Base-by-base conservation (phyloP, 208 protist genomes). In the Acanthamoeba culbertsoni region DNA sequence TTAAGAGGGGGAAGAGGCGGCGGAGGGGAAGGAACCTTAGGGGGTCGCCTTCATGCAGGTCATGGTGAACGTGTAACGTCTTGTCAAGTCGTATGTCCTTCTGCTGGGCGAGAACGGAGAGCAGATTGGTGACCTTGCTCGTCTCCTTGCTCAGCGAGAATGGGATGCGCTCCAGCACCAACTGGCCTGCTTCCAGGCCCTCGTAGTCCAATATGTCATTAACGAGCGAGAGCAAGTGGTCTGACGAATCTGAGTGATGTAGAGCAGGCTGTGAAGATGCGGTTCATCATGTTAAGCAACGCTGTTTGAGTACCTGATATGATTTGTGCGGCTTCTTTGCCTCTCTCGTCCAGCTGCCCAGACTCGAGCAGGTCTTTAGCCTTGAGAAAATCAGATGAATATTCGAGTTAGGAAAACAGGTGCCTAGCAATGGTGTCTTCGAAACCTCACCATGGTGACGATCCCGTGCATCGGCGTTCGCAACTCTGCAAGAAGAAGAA, bases 11-110 rank as follows among this genome's bases (percentile, higher is more conserved):
- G n/a, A n/a, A n/a, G n/a, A n/a, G n/a, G n/a, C n/a, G n/a, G n/a
- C n/a, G n/a, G n/a, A n/a, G 14, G 51, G 23, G 51, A 59, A 7
- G 10, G 37, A 65, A 91, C 12, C 84, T 14, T n/a, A 77, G 62
- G 55, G 88, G 55, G 48, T 95, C 94, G 26, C 94, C 93, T 33
- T 51, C 57, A 23, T 26, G 77, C 77, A 86, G 31, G 43, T 53
- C 51, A 6, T 86, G 77, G 45, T 37, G 3, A 4, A 86, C 23
- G 40, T 26, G 77, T 57, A 40, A 7, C 10, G 48, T 3, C 40
- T 37, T 86, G 26, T 62, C 77, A 6, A 86, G 46, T n/a, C 8
- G 18, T 35, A 55, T 86, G 26, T 86, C 51, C 46, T 86, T 86
- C 40, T 86, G 43, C 40, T 86, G 23, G 43, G 40, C 40, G 26